phyloP scores from a whole-genome alignment of 2,329 filamentous ascomycete genomes.

The Neofusicoccum sp. region DNA sequence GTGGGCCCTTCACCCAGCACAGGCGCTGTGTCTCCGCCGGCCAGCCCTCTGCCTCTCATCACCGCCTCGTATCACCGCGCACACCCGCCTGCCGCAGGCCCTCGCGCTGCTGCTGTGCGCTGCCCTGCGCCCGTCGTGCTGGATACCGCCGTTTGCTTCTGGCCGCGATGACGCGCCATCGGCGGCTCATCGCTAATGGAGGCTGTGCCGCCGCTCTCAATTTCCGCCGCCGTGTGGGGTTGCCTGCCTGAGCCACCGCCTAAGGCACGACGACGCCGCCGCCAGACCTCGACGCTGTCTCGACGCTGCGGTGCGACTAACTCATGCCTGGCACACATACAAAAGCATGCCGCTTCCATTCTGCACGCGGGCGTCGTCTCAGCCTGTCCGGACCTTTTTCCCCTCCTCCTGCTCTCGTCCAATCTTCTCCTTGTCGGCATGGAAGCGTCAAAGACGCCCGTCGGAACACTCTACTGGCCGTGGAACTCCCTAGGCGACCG shows the following conservation, averaged over 20 bases:
- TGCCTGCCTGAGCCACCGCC: neutral
- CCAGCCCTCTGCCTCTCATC: constrained; percentile 2
- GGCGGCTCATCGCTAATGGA: neutral
- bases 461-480: too few relatives aligned
- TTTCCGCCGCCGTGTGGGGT: constrained; percentile 10
- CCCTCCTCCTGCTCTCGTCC: too few relatives aligned
- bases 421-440: too few relatives aligned
- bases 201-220: constrained; percentile 14
- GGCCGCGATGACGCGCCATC: neutral
- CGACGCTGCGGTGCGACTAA: neutral
- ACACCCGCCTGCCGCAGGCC: too few relatives aligned
- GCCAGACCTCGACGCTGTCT: neutral
- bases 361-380: too few relatives aligned
- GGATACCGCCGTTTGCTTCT: constrained; percentile 1
- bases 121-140: neutral
- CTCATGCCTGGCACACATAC: neutral
- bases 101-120: neutral
- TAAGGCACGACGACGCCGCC: neutral
- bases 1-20: neutral
- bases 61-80: constrained; percentile 11
- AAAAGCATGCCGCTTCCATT: neutral
- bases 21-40: neutral
- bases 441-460: too few relatives aligned
- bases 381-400: too few relatives aligned
- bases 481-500: too few relatives aligned